Evolutionary conservation across 345 rosid genomes (phyloP).

Genomic region (Brassica rapa): DNA sequence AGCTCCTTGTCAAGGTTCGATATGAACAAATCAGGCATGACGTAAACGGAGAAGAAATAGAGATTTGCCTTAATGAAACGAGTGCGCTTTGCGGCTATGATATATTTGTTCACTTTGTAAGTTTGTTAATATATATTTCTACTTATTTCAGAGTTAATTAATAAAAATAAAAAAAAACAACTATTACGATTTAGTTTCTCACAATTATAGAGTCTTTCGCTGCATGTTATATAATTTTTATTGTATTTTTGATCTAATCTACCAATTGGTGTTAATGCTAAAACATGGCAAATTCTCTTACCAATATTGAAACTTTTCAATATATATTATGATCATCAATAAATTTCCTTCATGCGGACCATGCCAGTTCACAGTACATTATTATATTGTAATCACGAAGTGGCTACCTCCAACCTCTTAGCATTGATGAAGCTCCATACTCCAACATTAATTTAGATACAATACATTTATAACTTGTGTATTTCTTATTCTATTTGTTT

Average conservation of each 20-base stretch:
- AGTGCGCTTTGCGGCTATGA: constrained; percentile 74
- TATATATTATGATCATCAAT: too few relatives aligned
- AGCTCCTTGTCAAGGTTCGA: constrained; percentile 34
- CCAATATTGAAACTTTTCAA: not conserved
- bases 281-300: not conserved
- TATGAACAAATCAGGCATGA: constrained; percentile 47
- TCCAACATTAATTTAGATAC: not conserved
- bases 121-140: not conserved
- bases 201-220: not conserved
- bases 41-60: constrained; percentile 55
- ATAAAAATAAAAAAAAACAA: not conserved
- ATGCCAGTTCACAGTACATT: not conserved
- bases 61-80: constrained; percentile 62
- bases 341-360: too few relatives aligned
- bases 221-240: not conserved
- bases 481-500: too few relatives aligned
- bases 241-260: not conserved
- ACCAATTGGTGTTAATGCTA: not conserved
- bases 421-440: not conserved
- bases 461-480: not conserved
- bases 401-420: not conserved
- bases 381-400: not conserved
- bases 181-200: not conserved
- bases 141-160: not conserved
- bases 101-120: constrained; percentile 31